Conservation (phyloP, 352 stramenopile species). For the Pythium scleroteichum region DNA sequence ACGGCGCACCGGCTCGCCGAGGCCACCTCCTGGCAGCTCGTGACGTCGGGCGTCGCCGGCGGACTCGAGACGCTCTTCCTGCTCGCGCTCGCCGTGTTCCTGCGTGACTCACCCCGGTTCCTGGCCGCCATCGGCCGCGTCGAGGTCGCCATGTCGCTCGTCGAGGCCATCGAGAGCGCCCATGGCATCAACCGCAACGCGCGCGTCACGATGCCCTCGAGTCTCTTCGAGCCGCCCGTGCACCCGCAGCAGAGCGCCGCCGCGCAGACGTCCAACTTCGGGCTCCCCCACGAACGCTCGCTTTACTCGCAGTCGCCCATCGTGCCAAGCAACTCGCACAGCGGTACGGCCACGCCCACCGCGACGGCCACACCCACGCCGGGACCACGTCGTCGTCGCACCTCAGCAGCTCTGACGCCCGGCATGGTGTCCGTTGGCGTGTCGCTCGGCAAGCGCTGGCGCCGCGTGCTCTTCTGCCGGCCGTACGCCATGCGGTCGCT, state of each 20-base stretch:
- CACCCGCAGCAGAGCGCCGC: not conserved
- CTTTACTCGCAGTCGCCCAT: not conserved
- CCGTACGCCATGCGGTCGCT: constrained; percentile 40
- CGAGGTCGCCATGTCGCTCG: constrained; percentile 52
- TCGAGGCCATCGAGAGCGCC: constrained; percentile 56
- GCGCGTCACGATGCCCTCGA: constrained; percentile 55
- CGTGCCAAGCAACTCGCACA: not conserved
- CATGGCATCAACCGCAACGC: constrained; percentile 61
- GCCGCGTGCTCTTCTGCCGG: constrained; percentile 40
- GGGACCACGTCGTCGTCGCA: constrained; percentile 14
- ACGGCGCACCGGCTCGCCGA: constrained; percentile 32
- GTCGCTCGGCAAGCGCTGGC: constrained; percentile 40
- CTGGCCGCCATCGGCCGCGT: constrained; percentile 58
- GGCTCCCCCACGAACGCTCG: not conserved
- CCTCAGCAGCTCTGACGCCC: constrained; percentile 32
- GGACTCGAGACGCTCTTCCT: constrained; percentile 32
- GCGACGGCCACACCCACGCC: not conserved
- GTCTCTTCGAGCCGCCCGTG: constrained; percentile 52
- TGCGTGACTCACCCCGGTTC: constrained; percentile 73
- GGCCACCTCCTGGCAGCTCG: constrained; percentile 23
- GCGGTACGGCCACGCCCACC: not conserved
- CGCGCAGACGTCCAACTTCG: not conserved
- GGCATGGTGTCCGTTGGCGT: constrained; percentile 39
- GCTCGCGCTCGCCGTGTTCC: constrained; percentile 26
- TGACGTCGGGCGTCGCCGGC: constrained; percentile 31